Evolutionary conservation across 2,329 filamentous ascomycete species (phyloP).

Genomic region (Fusarium xyrophilum): DNA sequence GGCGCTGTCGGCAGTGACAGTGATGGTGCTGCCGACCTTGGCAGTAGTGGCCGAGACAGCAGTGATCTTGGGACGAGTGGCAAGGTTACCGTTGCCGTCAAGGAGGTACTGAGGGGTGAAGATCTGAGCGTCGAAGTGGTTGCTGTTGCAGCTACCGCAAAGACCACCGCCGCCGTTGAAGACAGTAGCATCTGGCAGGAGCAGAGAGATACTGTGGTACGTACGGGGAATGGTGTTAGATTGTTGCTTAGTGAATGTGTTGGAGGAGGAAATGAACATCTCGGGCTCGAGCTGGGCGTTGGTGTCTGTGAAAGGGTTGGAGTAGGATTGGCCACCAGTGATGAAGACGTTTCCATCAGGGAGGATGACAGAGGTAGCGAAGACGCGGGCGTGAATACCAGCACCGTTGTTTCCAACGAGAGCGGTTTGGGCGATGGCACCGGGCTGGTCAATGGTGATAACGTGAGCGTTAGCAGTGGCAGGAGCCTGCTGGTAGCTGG

Average conservation of each 20-base stretch:
- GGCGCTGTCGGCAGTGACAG: conserved; percentile 11
- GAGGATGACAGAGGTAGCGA: conserved; percentile 56
- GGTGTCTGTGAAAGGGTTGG: conserved; percentile 23
- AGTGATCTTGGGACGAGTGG: conserved; percentile 23
- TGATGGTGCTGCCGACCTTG: conserved; percentile 27
- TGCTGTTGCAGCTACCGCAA: conserved; percentile 22
- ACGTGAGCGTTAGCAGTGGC: conserved; percentile 56
- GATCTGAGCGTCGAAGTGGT: conserved; percentile 36
- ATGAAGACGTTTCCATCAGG: conserved; percentile 58
- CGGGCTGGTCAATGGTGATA: conserved; percentile 52
- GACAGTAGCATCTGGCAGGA: conserved; percentile 29
- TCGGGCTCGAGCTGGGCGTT: conserved; percentile 21
- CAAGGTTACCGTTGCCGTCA: conserved; percentile 18
- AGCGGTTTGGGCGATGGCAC: conserved; percentile 6
- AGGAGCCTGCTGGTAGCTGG: conserved; percentile 51
- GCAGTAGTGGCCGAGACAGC: conserved; percentile 12
- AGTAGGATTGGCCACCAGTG: conserved; percentile 48
- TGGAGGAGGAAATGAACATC: conserved; percentile 15
- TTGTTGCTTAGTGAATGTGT: conserved; percentile 20
- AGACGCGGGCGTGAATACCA: conserved; percentile 46
- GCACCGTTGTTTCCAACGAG: conserved; percentile 13
- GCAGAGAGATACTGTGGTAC: conserved; percentile 28
- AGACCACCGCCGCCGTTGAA: conserved; percentile 27
- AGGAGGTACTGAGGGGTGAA: conserved; percentile 31
- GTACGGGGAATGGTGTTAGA: conserved; percentile 22